Conservation (phyloP, 2,329 filamentous ascomycete genomes). For the Epichloe aotearoae region DNA sequence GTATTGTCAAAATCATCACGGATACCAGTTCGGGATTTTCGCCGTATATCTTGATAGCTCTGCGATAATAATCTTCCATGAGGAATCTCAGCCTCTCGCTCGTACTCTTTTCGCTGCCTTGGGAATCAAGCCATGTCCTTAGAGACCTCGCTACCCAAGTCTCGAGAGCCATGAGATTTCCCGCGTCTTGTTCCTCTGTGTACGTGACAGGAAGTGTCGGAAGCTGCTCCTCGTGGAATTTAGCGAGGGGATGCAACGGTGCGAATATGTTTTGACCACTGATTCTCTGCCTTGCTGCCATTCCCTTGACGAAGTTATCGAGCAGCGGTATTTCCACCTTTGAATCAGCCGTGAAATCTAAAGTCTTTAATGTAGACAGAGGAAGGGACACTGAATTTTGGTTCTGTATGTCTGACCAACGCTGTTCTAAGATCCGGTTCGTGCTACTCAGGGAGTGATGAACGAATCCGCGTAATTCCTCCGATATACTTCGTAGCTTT, state of each 20-base stretch:
- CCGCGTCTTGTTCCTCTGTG: neutral
- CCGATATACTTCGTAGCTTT: conserved; percentile 18
- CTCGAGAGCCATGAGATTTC: conserved; percentile 24
- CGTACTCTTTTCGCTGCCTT: conserved; percentile 11
- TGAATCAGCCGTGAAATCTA: conserved; percentile 1
- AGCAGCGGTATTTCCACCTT: conserved; percentile 4
- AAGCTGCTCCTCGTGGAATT: neutral
- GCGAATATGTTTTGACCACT: neutral
- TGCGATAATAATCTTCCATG: conserved; percentile 22
- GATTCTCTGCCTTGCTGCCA: neutral
- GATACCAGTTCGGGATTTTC: conserved; percentile 34
- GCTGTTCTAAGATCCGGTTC: conserved; percentile 1
- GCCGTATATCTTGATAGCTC: conserved; percentile 20
- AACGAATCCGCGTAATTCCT: neutral
- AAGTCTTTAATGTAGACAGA: neutral
- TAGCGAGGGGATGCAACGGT: neutral
- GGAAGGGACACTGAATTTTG: conserved; percentile 32
- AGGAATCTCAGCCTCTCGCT: conserved; percentile 18
- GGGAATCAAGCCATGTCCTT: conserved; percentile 21
- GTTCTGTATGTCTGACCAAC: conserved; percentile 29
- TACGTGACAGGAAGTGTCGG: conserved; percentile 2
- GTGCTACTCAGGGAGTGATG: neutral
- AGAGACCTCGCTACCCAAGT: conserved; percentile 32
- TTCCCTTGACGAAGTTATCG: conserved; percentile 3
- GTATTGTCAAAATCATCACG: conserved; percentile 38